Evolutionary conservation across 2,329 filamentous ascomycete species (phyloP), one percentile per base, ranked within the genome.

Genomic region (Beauveria caledonica): DNA sequence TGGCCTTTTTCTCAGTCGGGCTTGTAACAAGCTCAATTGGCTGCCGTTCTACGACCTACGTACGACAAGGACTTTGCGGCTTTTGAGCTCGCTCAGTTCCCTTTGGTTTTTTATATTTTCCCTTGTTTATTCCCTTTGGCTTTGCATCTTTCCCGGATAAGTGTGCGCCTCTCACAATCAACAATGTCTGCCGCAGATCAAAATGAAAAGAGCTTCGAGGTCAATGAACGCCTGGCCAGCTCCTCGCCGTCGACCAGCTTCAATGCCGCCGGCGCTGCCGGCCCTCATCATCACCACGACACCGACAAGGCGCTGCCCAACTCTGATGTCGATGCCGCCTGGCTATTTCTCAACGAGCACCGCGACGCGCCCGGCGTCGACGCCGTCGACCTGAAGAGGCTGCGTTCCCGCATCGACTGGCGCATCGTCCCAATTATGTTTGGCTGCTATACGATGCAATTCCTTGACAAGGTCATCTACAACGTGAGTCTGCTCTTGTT

Each of bases 291-390:
- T 44, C 33, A 45, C 27, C 7, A 23, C 21, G n/a, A 15, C 17
- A 25, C 45, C 21, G 55, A 27, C 55, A 46, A 51, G 13, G 44
- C n/a, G n/a, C 4, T 13, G 49, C 23, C 33, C n/a, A 23, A 15
- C n/a, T 51, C 62, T 6, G 62, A 64, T 44, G 65, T 75, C 27
- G 75, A 77, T 62, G 64, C 66, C 36, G 74, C 74, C 25, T 76
- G 72, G 71, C 66, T 68, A 44, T 73, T 66, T 60, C 68, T 74
- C 60, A 63, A 73, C 57, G 58, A 66, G 39, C 72, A 75, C 60
- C 70, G 68, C 27, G 68, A 74, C 63, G 66, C 66, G 54, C 67
- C 67, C 40, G 66, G 62, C 58, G 62, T 64, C 4, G 68, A 68
- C 46, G 66, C 62, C 54, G 61, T 63, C 9, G 33, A 62, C 49